These are phyloP conservation scores for Phalaenopsis hybrid DNA, from an alignment of 116 monocot genomes.

Conservation along the genomic window DNA sequence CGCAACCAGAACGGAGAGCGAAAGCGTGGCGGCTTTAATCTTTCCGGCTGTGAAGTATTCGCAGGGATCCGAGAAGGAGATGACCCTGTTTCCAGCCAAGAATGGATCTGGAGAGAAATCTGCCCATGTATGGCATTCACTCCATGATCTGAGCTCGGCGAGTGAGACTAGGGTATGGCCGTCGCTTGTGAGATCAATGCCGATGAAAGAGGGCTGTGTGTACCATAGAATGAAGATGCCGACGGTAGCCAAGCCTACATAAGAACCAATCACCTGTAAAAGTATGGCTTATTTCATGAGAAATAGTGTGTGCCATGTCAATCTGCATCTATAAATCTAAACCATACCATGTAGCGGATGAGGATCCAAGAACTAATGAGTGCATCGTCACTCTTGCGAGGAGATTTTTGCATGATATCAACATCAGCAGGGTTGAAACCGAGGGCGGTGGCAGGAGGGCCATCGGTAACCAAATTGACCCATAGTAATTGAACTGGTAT, in stretches of 20 bases:
- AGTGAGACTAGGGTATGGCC: constrained; percentile 67
- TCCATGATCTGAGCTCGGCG: constrained; percentile 56
- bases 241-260: constrained; percentile 77
- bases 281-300: not conserved
- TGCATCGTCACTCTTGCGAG: constrained; percentile 54
- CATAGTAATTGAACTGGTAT: constrained; percentile 84
- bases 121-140: constrained; percentile 54
- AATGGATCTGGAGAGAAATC: constrained; percentile 57
- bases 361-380: constrained; percentile 76
- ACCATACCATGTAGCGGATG: constrained; percentile 62
- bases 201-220: constrained; percentile 68
- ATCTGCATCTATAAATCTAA: not conserved
- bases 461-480: constrained; percentile 88
- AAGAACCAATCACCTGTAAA: constrained; percentile 61
- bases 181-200: constrained; percentile 54
- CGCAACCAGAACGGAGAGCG: constrained; percentile 63
- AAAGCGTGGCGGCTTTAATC: constrained; percentile 61
- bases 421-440: constrained; percentile 77
- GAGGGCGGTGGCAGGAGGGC: constrained; percentile 81
- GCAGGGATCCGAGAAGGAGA: constrained; percentile 59
- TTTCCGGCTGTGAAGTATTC: constrained; percentile 73
- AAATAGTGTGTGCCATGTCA: too few relatives aligned
- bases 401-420: constrained; percentile 77
- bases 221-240: constrained; percentile 76
- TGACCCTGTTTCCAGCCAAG: constrained; percentile 34